phyloP scores from a whole-genome alignment of 2,329 filamentous ascomycete species.

The Clarireedia paspali region DNA sequence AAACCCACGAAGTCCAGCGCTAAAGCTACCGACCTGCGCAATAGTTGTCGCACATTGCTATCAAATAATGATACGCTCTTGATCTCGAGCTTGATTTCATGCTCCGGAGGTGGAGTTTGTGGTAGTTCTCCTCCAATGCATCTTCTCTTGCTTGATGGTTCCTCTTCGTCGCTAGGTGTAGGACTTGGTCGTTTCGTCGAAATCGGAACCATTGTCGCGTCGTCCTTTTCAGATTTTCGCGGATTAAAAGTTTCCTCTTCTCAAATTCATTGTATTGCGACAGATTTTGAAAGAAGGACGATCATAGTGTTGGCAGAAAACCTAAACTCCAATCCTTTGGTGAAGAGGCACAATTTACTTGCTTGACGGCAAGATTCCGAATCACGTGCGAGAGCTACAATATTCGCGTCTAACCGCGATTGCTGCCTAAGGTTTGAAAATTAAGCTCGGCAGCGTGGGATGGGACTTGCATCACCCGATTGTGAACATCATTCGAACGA shows the following conservation, averaged over 20 bases:
- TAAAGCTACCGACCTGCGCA: conserved; percentile 49
- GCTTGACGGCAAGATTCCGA: neutral
- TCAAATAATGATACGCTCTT: conserved; percentile 19
- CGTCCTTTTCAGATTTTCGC: neutral
- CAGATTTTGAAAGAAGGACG: neutral
- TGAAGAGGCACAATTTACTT: neutral
- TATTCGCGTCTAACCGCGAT: neutral
- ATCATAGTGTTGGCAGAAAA: neutral
- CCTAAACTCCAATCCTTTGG: neutral
- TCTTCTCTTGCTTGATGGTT: conserved; percentile 21
- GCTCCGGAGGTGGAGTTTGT: conserved; percentile 22
- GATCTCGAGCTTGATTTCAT: neutral
- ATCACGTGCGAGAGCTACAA: conserved; percentile 1
- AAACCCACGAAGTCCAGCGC: conserved; percentile 53
- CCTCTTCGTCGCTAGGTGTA: conserved; percentile 23
- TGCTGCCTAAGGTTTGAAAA: neutral
- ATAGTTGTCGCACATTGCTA: conserved; percentile 25
- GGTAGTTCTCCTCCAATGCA: conserved; percentile 18
- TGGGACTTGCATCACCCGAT: conserved; percentile 17
- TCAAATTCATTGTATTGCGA: conserved; percentile 5
- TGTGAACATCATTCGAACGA: conserved; percentile 13
- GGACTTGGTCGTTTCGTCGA: conserved; percentile 24
- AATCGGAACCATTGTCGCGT: conserved; percentile 11
- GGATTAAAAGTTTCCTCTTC: neutral
- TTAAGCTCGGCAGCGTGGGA: conserved; percentile 1